Conservation (phyloP, 2,329 filamentous ascomycete genomes). For the Dactylonectria macrodidyma region DNA sequence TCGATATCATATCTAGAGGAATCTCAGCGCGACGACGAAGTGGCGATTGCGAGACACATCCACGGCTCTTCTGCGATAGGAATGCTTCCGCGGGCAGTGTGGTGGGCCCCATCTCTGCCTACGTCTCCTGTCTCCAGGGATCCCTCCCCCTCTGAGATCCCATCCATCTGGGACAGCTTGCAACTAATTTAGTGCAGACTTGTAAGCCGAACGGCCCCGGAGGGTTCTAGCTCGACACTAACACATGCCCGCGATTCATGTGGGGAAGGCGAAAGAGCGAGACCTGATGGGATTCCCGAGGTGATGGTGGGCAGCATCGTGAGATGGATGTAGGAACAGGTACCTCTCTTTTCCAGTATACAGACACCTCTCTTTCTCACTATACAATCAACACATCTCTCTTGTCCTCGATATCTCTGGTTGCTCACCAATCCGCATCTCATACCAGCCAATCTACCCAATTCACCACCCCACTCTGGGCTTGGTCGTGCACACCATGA, state of each 20-base stretch:
- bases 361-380: too few species aligned
- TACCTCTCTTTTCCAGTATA: neutral
- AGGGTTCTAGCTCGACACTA: neutral
- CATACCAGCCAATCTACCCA: too few species aligned
- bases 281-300: conserved; percentile 9
- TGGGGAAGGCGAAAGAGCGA: neutral
- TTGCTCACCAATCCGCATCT: too few species aligned
- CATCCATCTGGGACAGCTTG: too few species aligned
- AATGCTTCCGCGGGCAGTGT: conserved; percentile 27
- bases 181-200: too few species aligned
- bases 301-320: conserved; percentile 12
- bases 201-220: too few species aligned
- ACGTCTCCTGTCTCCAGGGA: neutral
- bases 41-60: neutral
- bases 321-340: neutral
- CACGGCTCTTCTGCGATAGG: conserved; percentile 6
- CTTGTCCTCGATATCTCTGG: too few species aligned
- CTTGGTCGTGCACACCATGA: too few species aligned
- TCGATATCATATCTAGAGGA: conserved; percentile 19
- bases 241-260: neutral
- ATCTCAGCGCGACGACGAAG: neutral
- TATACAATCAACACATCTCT: too few species aligned
- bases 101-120: conserved; percentile 4
- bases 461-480: too few species aligned
- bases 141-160: conserved; percentile 11